Evolutionary conservation across 148 eudicot genomes (phyloP).

Genomic region (Salicornia ramosissima): DNA sequence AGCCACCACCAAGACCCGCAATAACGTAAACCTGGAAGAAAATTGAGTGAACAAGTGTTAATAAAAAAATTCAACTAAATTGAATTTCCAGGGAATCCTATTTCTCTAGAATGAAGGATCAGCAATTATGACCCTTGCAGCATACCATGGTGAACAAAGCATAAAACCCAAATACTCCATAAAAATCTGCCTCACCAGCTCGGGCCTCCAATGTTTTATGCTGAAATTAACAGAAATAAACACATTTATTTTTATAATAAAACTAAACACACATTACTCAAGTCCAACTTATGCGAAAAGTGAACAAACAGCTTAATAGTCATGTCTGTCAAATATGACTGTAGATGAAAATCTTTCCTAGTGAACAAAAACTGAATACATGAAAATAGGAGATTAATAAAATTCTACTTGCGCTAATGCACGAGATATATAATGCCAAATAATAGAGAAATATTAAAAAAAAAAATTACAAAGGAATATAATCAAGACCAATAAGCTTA

Average conservation of each 20-base stretch:
- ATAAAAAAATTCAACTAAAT: conserved; percentile 1
- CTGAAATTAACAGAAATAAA: conserved; percentile 8
- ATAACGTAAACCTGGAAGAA: conserved; percentile 63
- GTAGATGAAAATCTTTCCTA: neutral
- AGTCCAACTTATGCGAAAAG: neutral
- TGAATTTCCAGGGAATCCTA: neutral
- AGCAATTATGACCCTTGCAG: conserved; percentile 4
- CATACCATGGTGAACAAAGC: conserved; percentile 69
- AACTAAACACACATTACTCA: neutral
- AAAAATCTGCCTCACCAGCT: conserved; percentile 63
- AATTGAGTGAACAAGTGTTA: neutral
- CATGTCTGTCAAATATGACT: too few species aligned
- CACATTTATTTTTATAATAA: neutral
- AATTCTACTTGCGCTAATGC: too few species aligned
- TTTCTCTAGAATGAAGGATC: neutral
- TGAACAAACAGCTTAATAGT: neutral
- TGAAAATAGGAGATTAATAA: too few species aligned
- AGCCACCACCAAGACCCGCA: conserved; percentile 83
- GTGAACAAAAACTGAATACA: neutral
- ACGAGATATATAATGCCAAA: too few species aligned
- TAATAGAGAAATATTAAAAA: too few species aligned
- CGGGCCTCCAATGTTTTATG: conserved; percentile 45
- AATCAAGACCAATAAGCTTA: too few species aligned
- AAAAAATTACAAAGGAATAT: too few species aligned
- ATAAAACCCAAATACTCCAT: conserved; percentile 95